Conservation (phyloP, 768 basidiomycete species). For the Gyrodon lividus region DNA sequence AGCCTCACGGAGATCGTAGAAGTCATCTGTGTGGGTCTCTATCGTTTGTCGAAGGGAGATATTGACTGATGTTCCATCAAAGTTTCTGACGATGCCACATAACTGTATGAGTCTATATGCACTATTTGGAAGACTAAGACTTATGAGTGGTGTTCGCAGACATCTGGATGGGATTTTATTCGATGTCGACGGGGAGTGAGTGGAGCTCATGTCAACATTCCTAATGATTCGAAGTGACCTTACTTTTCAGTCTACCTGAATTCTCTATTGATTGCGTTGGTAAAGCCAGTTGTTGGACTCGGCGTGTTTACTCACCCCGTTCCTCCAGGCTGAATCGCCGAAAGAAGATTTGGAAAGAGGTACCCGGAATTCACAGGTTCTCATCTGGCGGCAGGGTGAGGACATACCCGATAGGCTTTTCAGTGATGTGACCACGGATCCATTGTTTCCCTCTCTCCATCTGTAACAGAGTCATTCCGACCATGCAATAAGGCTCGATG, state of each 20-base stretch:
- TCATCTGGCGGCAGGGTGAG: neutral
- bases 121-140: neutral
- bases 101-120: neutral
- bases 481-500: neutral
- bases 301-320: neutral
- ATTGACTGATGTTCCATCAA: neutral
- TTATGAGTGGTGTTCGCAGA: neutral
- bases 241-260: neutral
- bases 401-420: neutral
- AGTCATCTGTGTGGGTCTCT: neutral
- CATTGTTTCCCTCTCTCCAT: neutral
- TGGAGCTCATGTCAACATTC: neutral
- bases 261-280: neutral
- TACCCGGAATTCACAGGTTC: neutral
- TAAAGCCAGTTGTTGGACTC: neutral
- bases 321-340: neutral
- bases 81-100: constrained; percentile 4
- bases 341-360: neutral
- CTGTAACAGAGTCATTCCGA: neutral
- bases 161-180: neutral
- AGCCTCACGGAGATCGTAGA: neutral
- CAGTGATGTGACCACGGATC: neutral
- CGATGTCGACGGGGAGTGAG: neutral
- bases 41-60: neutral
- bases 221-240: neutral